These are phyloP conservation scores for Coprinellus aureogranulatus DNA, from an alignment of 768 basidiomycete genomes.

Conservation along the genomic window DNA sequence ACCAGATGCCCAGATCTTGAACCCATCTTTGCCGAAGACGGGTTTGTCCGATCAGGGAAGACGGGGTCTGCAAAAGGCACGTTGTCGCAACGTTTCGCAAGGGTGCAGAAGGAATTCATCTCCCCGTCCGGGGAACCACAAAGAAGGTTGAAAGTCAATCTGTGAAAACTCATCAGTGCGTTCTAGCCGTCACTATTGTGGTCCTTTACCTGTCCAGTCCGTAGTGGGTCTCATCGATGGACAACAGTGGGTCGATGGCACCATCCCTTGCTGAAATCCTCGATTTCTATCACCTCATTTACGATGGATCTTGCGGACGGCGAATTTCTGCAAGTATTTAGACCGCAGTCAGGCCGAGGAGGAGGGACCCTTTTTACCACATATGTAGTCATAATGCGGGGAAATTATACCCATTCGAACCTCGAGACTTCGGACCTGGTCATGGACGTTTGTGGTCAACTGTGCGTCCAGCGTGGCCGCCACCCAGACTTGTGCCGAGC, in stretches of 20 bases:
- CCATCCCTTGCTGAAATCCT: conserved; percentile 1
- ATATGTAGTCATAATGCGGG: conserved; percentile 13
- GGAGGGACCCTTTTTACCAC: conserved; percentile 8
- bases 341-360: background rate
- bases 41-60: conserved; percentile 48
- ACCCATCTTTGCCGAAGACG: conserved; percentile 38
- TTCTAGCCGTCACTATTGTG: background rate
- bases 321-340: conserved; percentile 7
- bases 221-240: conserved; percentile 8
- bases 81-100: conserved; percentile 41
- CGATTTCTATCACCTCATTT: conserved; percentile 4
- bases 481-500: background rate
- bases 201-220: background rate
- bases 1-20: conserved; percentile 44
- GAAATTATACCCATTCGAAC: conserved; percentile 5
- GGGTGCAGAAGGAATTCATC: conserved; percentile 30
- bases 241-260: conserved; percentile 10
- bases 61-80: conserved; percentile 23
- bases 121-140: conserved; percentile 20
- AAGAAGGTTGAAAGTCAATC: conserved; percentile 31
- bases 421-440: conserved; percentile 7
- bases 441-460: conserved; percentile 8
- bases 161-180: conserved; percentile 9
- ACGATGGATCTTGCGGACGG: conserved; percentile 7
- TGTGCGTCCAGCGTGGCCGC: background rate